Conservation (phyloP, 2,329 filamentous ascomycete species). For the Penicillium sclerotiorum region DNA sequence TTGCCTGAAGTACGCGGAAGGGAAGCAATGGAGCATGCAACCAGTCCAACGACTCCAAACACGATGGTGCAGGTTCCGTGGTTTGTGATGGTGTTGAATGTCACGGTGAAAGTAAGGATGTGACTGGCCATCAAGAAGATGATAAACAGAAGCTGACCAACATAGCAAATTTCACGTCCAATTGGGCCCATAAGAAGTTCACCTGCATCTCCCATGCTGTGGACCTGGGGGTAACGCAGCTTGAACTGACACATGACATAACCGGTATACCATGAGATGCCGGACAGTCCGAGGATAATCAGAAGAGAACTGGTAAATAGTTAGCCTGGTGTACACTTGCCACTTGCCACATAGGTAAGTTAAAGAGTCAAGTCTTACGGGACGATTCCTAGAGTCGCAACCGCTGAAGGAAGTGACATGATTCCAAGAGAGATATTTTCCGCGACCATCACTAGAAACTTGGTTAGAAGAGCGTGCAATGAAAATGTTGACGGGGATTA, state of each 20-base stretch:
- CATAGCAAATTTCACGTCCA: constrained; percentile 63
- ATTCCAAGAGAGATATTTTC: constrained; percentile 61
- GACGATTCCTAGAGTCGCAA: constrained; percentile 57
- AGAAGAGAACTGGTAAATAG: constrained; percentile 42
- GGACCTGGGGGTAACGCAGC: constrained; percentile 57
- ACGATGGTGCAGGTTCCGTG: constrained; percentile 64
- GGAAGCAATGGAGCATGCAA: constrained; percentile 60
- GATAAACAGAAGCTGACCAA: constrained; percentile 63
- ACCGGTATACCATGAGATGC: constrained; percentile 60
- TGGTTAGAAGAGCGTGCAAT: constrained; percentile 4
- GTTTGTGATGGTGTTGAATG: constrained; percentile 63
- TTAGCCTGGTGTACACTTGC: constrained; percentile 4
- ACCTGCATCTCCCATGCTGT: constrained; percentile 68
- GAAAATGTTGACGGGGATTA: not conserved
- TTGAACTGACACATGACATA: constrained; percentile 62
- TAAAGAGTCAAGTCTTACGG: constrained; percentile 41
- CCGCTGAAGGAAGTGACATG: constrained; percentile 55
- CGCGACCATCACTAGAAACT: constrained; percentile 53
- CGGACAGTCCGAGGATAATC: constrained; percentile 54
- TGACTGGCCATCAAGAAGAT: constrained; percentile 70
- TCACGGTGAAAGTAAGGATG: constrained; percentile 67
- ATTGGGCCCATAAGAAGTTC: constrained; percentile 61
- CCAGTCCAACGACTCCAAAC: constrained; percentile 59
- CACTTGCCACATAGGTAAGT: not conserved
- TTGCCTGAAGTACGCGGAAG: constrained; percentile 64